phyloP scores from a whole-genome alignment of 2,329 filamentous ascomycete species.

The Ascochyta clinopodiicola region DNA sequence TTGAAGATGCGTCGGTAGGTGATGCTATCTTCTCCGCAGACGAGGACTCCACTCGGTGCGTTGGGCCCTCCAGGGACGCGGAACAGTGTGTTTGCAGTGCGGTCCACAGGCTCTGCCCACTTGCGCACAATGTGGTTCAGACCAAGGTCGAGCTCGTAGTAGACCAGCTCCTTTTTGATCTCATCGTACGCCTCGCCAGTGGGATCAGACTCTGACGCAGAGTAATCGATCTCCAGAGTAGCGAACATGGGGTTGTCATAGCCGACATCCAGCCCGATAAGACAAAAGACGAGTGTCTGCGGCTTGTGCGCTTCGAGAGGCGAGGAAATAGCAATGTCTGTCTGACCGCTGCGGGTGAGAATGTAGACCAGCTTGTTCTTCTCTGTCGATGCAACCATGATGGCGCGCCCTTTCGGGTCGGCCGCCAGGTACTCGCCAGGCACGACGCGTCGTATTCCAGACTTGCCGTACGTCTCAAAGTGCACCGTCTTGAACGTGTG shows the following conservation, averaged over 20 bases:
- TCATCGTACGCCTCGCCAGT: conserved; percentile 82
- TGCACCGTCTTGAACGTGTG: conserved; percentile 90
- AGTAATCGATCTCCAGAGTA: conserved; percentile 91
- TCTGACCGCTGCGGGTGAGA: conserved; percentile 91
- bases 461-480: conserved; percentile 97
- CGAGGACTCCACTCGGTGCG: conserved; percentile 91
- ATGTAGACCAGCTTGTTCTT: conserved; percentile 99
- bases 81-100: conserved; percentile 87
- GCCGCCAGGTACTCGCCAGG: conserved; percentile 95
- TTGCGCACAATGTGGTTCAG: conserved; percentile 96
- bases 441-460: conserved; percentile 88
- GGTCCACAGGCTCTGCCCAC: conserved; percentile 93
- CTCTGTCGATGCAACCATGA: conserved; percentile 90
- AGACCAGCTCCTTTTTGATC: conserved; percentile 88
- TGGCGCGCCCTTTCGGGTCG: conserved; percentile 94
- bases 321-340: conserved; percentile 94
- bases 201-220: conserved; percentile 87
- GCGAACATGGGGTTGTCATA: conserved; percentile 98
- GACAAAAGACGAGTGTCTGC: conserved; percentile 85
- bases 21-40: conserved; percentile 92
- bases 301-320: conserved; percentile 95
- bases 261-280: conserved; percentile 90
- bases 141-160: conserved; percentile 96
- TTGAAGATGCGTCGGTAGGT: conserved; percentile 94
- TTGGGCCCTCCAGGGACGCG: conserved; percentile 94